These are phyloP conservation scores for Suillus subalutaceus DNA, from an alignment of 768 basidiomycete genomes.

Conservation along the genomic window DNA sequence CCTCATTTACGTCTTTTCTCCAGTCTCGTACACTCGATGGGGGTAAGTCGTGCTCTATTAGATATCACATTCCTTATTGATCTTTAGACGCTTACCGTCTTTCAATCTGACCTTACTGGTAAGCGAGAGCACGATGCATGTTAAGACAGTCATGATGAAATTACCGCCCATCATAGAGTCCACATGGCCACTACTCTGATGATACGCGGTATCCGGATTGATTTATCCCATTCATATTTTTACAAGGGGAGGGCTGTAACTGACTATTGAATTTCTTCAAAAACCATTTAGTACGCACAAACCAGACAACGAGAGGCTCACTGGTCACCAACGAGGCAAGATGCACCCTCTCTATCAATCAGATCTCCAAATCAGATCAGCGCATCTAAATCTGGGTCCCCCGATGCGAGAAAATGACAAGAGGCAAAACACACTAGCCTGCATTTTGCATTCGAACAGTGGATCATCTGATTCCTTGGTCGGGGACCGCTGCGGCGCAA, in stretches of 20 bases:
- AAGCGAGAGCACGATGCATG: neutral
- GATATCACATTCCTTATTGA: no score
- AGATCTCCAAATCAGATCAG: neutral
- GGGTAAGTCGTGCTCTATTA: no score
- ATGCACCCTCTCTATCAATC: no score
- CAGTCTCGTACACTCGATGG: no score
- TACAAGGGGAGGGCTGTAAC: neutral
- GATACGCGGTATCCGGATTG: no score
- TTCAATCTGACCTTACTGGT: neutral
- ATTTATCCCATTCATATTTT: neutral
- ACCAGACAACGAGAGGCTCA: neutral
- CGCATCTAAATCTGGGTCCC: neutral
- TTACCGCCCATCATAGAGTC: neutral
- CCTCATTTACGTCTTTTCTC: no score
- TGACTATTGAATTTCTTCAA: neutral
- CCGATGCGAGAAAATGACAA: neutral
- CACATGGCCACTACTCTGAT: neutral
- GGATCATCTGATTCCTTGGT: neutral
- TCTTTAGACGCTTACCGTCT: no score
- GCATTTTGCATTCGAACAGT: neutral
- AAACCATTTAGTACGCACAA: neutral
- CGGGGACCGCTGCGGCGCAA: neutral
- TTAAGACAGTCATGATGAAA: neutral
- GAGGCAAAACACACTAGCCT: neutral
- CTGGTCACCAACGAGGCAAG: neutral